These are phyloP conservation scores for Kazachstania africana DNA, from an alignment of 805 yeast species.

Conservation along the genomic window DNA sequence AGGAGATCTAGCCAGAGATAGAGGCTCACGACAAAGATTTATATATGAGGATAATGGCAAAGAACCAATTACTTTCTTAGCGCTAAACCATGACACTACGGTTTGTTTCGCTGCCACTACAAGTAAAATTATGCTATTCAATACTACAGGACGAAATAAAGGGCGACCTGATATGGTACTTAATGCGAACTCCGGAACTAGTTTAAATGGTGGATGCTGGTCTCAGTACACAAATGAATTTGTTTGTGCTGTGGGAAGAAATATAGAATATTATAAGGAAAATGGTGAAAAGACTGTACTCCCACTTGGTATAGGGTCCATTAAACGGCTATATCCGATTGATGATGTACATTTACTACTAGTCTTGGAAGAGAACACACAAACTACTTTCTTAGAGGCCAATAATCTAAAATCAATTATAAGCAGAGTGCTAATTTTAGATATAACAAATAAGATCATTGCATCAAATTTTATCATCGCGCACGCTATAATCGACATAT, in stretches of 20 bases:
- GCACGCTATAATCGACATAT: conserved; percentile 46
- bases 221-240: conserved; percentile 36
- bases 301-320: conserved; percentile 38
- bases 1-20: conserved; percentile 79
- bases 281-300: conserved; percentile 38
- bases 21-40: conserved; percentile 80
- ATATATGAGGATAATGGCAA: conserved; percentile 48
- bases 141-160: conserved; percentile 68
- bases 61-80: conserved; percentile 75
- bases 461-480: conserved; percentile 62
- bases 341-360: conserved; percentile 48
- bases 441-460: conserved; percentile 55
- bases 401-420: conserved; percentile 28
- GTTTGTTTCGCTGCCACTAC: conserved; percentile 66
- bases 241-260: conserved; percentile 38
- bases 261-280: conserved; percentile 47
- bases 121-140: conserved; percentile 54
- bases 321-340: conserved; percentile 32
- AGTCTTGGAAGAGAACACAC: conserved; percentile 36
- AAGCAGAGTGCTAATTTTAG: conserved; percentile 54
- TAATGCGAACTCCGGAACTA: conserved; percentile 37
- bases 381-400: conserved; percentile 24
- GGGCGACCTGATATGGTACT: conserved; percentile 44
- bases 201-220: conserved; percentile 30
- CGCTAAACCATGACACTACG: conserved; percentile 39